Base-by-base conservation (phyloP, 1,139 yeast genomes). In the Hemisphaericaspora lyxosophila region DNA sequence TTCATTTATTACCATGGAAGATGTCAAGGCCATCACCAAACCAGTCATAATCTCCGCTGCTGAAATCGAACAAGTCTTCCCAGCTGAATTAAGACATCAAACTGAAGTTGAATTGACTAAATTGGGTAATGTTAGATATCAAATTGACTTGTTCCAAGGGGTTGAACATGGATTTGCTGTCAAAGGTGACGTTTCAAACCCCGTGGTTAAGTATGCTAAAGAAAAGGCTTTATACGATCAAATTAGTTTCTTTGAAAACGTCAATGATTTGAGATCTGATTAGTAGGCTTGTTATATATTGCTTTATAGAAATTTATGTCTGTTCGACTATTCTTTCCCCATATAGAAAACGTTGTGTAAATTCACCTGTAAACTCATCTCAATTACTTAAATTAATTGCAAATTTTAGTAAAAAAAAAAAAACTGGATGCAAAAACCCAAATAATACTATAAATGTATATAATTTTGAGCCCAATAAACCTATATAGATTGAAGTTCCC, bases 31-130 rank as follows among this genome's bases (percentile, higher is more conserved):
- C 2, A 59, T 87, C 45, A 36, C 46, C 22, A 76, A 72, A 47
- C 95, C 95, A 19, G 33, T 88, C 20, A 46, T 80, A 44, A 80
- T 87, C 46, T 70, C 85, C 25, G 87, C 86, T 42, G 92, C 95
- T 34, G 87, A 85, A 61, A 59, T 51, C 11, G 97, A 88, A 56
- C 40, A 53, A 0, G 64, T 75, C 34, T 88, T 82, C 72, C 57
- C 90, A 3, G 60, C 57, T 0, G 92, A 85, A 39, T 62, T 77
- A 48, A 80, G 95, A 63, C 65, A 60, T 44, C 52, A 70, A 52
- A 74, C 90, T 11, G 88, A 82, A 60, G 73, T 61, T 13, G 73
- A 70, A 46, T 73, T 87, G 54, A 43, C 52, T 38, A 46, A 55
- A 38, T 61, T 65, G 33, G 66, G 71, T 43, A n/a, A n/a, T n/a